A percentile compares a stretch with the other conserved stretches of the same genome.
These are phyloP conservation scores for Parvularia atlantis DNA, from an alignment of 78 protist species.

Conservation along the genomic window DNA sequence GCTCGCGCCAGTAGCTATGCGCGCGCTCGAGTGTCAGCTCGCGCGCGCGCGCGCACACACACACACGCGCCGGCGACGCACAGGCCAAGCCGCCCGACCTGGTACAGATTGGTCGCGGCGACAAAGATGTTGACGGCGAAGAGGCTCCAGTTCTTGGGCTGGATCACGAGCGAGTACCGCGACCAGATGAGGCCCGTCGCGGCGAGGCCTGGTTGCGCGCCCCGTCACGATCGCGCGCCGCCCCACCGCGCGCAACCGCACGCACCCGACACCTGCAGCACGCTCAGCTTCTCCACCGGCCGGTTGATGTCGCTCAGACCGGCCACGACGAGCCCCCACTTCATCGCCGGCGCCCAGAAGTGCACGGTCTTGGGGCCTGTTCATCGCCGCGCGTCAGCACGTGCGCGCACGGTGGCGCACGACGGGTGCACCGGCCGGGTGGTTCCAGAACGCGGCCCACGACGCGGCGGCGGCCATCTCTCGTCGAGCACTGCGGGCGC, in stretches of 20 bases:
- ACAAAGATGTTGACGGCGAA: conserved; percentile 16
- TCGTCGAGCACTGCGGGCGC: no score
- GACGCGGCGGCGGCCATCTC: no score
- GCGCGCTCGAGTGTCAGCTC: no score
- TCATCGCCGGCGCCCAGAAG: background rate
- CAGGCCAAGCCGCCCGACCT: background rate
- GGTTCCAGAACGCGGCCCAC: no score
- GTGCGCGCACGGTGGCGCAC: no score
- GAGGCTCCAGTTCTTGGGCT: conserved; percentile 12
- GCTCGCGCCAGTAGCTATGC: no score
- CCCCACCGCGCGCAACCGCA: background rate
- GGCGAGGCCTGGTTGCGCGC: conserved; percentile 1
- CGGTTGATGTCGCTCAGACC: background rate
- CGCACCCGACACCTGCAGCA: background rate
- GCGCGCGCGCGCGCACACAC: no score
- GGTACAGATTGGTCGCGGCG: conserved; percentile 12
- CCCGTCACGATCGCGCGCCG: no score
- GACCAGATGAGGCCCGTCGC: conserved; percentile 27
- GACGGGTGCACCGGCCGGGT: no score
- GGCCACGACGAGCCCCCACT: conserved; percentile 1
- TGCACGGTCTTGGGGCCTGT: background rate
- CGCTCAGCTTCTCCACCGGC: background rate
- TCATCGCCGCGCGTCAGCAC: no score
- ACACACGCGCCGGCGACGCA: no score
- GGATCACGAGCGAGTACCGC: conserved; percentile 23